These are phyloP conservation scores for Umbelopsis vinacea DNA, from an alignment of 192 early-diverging fungal species.

Conservation along the genomic window DNA sequence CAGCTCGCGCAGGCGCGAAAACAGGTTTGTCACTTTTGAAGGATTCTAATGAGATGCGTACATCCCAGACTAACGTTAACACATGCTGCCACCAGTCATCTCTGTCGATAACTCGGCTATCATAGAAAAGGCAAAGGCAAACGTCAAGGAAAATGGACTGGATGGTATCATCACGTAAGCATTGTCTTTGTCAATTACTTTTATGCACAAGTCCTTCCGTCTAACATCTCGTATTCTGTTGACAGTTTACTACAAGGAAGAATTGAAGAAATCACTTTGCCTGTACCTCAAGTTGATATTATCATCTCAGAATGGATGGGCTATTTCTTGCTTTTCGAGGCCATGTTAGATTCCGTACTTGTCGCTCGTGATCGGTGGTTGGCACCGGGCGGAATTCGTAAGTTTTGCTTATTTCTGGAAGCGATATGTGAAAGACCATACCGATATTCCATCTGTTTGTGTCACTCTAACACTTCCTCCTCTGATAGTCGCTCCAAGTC, in stretches of 20 bases:
- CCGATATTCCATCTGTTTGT: no score
- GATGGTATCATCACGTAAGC: slow-evolving; percentile 57
- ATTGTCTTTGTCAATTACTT: no score
- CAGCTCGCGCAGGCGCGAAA: slow-evolving; percentile 83
- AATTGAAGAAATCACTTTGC: slow-evolving; percentile 79
- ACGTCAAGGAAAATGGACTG: slow-evolving; percentile 74
- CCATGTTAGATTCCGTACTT: slow-evolving; percentile 90
- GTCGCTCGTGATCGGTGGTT: slow-evolving; percentile 83
- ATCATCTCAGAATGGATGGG: slow-evolving; percentile 96
- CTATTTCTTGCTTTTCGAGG: slow-evolving; percentile 89
- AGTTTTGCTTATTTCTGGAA: slow-evolving; percentile 21
- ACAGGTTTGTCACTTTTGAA: slow-evolving; percentile 43
- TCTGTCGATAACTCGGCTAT: slow-evolving; percentile 88
- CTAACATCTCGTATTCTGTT: not conserved
- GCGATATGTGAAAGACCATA: no score
- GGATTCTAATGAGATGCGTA: no score
- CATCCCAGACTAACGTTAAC: not conserved
- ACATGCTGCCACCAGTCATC: slow-evolving; percentile 34
- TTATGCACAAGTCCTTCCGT: not conserved
- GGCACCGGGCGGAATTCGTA: slow-evolving; percentile 60
- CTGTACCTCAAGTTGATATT: slow-evolving; percentile 79
- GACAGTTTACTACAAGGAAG: slow-evolving; percentile 71
- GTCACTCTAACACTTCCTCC: no score
- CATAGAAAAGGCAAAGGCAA: slow-evolving; percentile 80
- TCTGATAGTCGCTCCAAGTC: slow-evolving; percentile 60